Base-by-base conservation (phyloP, 495 filamentous ascomycete genomes). In the Hypoxylon perforatum region DNA sequence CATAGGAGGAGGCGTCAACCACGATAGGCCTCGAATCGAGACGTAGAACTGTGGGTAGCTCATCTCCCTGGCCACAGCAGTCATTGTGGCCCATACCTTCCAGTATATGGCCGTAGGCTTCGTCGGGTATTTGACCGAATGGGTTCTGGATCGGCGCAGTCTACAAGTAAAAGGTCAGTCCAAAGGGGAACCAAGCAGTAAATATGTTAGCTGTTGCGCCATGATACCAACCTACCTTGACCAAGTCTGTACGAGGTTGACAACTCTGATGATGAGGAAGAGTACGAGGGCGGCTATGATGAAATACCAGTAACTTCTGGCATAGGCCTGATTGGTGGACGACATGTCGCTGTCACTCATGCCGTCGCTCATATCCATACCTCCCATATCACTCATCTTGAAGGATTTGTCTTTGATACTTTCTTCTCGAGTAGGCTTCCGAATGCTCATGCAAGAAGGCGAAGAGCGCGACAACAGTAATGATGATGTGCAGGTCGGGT, bases 51-150 rank as follows among this genome's bases (percentile, higher is more conserved):
- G 86, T 8, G 86, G 89, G 69, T 91, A 86, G 71, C 82, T 84
- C 33, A 85, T 78, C 75, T 95, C 92, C 60, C 92, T 86, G 17
- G 76, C 67, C 23, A 90, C 78, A 1, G 92, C 92, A 33, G 89
- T 90, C 22, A 84, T 59, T 1, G 91, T 93, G 9, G 91, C 91
- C 78, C 86, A 88, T 44, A 70, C 42, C 28, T 81, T 77, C 50
- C 85, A 76, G 51, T 88, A 79, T 1, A 68, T 17, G 44, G 84
- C 86, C 65, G 84, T 87, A 12, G 92, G 91, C 70, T 86, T 87
- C 15, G 91, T 88, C 8, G 91, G 89, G 21, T 78, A 85, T 38
- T 75, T 72, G 15, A 75, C 64, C 8, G 82, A 80, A n/a, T 71
- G 71, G 1, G 67, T 67, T 15, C 67, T 71, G 17, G 66, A 73